A percentile compares a stretch with the other conserved stretches of the same genome.
These are phyloP conservation scores for Penicillium tannophilum DNA, from an alignment of 495 filamentous ascomycete genomes.

Conservation along the genomic window DNA sequence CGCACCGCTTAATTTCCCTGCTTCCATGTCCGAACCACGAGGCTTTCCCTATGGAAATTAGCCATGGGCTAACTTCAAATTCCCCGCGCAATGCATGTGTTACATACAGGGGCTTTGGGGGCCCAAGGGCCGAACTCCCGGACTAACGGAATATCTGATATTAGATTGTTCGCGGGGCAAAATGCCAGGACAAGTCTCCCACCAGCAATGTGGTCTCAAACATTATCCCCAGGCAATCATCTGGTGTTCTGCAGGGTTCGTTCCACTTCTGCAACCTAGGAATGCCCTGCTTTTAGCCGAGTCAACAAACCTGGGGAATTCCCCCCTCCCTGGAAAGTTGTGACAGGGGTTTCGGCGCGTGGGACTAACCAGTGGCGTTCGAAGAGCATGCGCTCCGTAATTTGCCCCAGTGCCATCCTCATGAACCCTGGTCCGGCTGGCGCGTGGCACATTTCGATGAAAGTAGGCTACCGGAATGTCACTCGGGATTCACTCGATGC, in stretches of 20 bases:
- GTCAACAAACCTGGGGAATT: slow-evolving; percentile 16
- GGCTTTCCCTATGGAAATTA: neutral
- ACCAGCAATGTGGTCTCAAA: neutral
- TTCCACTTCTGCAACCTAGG: slow-evolving; percentile 3
- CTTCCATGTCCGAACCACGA: neutral
- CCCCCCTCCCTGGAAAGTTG: slow-evolving; percentile 15
- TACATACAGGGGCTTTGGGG: neutral
- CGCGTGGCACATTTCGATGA: slow-evolving; percentile 22
- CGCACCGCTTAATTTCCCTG: slow-evolving; percentile 11
- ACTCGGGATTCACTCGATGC: slow-evolving; percentile 7
- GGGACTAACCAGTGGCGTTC: slow-evolving; percentile 18
- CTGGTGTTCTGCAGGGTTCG: slow-evolving; percentile 21
- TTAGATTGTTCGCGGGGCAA: neutral
- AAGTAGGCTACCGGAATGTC: slow-evolving; percentile 3
- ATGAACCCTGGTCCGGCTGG: slow-evolving; percentile 17
- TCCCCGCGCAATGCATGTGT: neutral
- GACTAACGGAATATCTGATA: neutral
- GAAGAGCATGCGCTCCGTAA: slow-evolving; percentile 18
- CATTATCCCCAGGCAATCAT: slow-evolving; percentile 20
- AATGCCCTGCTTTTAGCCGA: neutral
- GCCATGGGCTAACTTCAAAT: neutral
- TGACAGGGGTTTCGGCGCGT: slow-evolving; percentile 5
- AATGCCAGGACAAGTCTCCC: neutral
- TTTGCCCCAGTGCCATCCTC: slow-evolving; percentile 16
- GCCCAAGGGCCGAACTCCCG: neutral